Percentiles rank a stretch among this genome's conserved stretches.
These are phyloP conservation scores for Talaromyces sp. DNA, from an alignment of 2,329 filamentous ascomycete genomes.

Conservation along the genomic window DNA sequence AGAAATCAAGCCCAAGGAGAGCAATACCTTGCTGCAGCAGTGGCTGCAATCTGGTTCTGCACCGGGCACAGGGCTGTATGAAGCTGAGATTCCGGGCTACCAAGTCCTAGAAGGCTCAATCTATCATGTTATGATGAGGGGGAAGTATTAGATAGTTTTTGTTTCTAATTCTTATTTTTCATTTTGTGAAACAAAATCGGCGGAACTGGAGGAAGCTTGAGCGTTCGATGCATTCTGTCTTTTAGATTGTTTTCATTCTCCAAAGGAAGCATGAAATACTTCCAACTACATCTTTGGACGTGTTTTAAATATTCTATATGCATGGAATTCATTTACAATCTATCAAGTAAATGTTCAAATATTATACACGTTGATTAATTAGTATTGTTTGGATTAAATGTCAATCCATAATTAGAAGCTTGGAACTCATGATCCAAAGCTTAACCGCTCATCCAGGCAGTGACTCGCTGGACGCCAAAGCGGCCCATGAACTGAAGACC, in stretches of 20 bases:
- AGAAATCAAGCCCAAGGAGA: conserved; percentile 84
- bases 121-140: conserved; percentile 41
- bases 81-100: conserved; percentile 49
- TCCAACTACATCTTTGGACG: neutral
- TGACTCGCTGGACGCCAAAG: conserved; percentile 77
- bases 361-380: neutral
- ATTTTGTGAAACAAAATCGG: neutral
- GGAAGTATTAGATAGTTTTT: conserved; percentile 7
- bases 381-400: neutral
- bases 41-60: conserved; percentile 63
- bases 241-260: neutral
- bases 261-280: neutral
- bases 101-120: conserved; percentile 53
- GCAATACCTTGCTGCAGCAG: conserved; percentile 71
- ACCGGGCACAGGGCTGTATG: conserved; percentile 48
- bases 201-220: neutral
- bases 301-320: neutral
- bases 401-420: neutral
- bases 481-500: conserved; percentile 79
- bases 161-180: too few species aligned
- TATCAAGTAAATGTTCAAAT: neutral
- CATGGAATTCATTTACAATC: neutral
- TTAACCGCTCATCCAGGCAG: conserved; percentile 79
- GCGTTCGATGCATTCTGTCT: neutral
- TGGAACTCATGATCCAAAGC: neutral